Conservation (phyloP, 2,329 filamentous ascomycete genomes). For the Xylariaceae sp. region DNA sequence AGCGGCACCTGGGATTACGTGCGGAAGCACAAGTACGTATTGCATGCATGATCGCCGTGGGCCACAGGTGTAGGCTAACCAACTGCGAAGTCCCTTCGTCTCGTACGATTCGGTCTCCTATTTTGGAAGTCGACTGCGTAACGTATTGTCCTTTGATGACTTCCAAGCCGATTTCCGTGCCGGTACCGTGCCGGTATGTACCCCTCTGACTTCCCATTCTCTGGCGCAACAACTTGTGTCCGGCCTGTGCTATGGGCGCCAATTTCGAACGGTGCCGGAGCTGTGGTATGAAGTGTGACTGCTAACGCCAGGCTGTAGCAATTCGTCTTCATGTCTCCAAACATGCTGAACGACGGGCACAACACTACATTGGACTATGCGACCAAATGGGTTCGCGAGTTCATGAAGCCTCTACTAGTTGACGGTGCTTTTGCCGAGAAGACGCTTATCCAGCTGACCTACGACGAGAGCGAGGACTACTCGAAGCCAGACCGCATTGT, state of each 20-base stretch:
- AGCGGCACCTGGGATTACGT: conserved; percentile 35
- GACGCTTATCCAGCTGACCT: conserved; percentile 70
- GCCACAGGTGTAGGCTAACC: neutral
- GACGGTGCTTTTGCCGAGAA: conserved; percentile 66
- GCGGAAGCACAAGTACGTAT: conserved; percentile 38
- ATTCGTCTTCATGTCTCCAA: conserved; percentile 58
- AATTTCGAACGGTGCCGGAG: too few species aligned
- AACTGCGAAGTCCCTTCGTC: conserved; percentile 35
- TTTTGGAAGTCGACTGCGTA: conserved; percentile 45
- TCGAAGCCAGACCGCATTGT: conserved; percentile 62
- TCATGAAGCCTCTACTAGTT: conserved; percentile 62
- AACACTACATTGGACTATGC: conserved; percentile 67
- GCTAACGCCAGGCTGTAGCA: conserved; percentile 35
- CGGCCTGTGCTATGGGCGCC: too few species aligned
- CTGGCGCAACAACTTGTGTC: neutral
- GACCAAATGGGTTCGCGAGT: conserved; percentile 61
- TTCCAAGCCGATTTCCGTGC: conserved; percentile 55
- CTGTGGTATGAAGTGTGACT: neutral
- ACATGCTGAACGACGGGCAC: conserved; percentile 64
- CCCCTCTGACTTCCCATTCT: neutral
- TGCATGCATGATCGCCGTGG: neutral
- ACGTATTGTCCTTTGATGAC: conserved; percentile 57
- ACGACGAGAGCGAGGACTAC: conserved; percentile 73
- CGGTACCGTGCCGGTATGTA: conserved; percentile 45
- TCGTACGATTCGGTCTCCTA: conserved; percentile 39